These are phyloP conservation scores for Platanthera guangdongensis DNA, from an alignment of 106 monocot genomes.

Conservation along the genomic window DNA sequence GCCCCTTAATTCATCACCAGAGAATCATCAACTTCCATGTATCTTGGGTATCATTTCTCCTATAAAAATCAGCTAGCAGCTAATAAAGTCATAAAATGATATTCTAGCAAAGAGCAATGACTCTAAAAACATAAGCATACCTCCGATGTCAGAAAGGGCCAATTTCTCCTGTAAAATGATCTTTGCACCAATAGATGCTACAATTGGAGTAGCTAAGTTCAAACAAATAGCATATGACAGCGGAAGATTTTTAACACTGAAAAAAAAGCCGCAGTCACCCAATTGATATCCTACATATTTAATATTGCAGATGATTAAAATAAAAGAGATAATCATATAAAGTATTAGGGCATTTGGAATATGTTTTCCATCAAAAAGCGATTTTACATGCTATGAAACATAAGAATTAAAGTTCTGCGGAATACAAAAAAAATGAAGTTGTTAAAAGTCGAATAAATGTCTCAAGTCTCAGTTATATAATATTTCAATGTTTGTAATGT, in stretches of 20 bases:
- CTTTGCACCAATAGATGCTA: slow-evolving; percentile 42
- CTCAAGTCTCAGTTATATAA: no score
- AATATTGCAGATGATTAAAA: neutral
- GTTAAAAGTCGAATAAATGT: neutral
- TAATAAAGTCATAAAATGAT: neutral
- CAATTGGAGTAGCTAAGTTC: slow-evolving; percentile 32
- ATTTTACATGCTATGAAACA: neutral
- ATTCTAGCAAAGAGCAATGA: neutral
- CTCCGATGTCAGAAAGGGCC: slow-evolving; percentile 21
- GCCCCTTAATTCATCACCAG: no score
- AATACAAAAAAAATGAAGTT: neutral
- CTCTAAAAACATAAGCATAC: slow-evolving; percentile 12
- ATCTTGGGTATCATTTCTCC: no score
- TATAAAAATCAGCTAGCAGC: neutral
- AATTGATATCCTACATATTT: neutral
- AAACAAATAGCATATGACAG: slow-evolving; percentile 28
- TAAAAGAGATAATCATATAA: neutral
- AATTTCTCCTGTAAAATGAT: slow-evolving; percentile 35
- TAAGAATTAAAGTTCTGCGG: neutral
- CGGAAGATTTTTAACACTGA: slow-evolving; percentile 39
- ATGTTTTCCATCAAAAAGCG: neutral
- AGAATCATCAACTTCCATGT: no score
- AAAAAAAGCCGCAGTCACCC: slow-evolving; percentile 9
- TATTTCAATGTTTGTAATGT: no score
- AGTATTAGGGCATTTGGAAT: neutral